Evolutionary conservation across 2,329 filamentous ascomycete species (phyloP), one percentile per base, ranked within the genome.

Genomic region (Byssothecium circinans): DNA sequence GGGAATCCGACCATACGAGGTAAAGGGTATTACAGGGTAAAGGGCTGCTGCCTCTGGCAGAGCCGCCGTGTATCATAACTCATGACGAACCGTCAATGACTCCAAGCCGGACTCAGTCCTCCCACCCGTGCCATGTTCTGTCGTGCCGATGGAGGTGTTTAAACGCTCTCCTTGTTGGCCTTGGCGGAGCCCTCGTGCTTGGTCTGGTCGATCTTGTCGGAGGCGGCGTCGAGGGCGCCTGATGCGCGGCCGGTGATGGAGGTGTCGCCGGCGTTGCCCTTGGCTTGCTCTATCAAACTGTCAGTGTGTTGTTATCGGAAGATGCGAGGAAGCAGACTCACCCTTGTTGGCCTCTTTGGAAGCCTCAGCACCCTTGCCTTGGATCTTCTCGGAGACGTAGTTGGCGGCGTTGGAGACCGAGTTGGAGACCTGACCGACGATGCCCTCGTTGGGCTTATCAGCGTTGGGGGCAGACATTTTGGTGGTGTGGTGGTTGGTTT

Each of bases 341-440:
- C 39, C 60, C 81, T 87, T 86, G 81, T 87, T 87, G 75, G 76
- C 75, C 75, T 86, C 83, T 81, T 87, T 87, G 74, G 78, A 81
- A 52, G 80, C 74, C 57, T 79, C 77, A 52, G 75, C 74, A 54
- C 76, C 67, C 52, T 75, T 75, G 68, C 84, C 75, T 76, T 85
- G 78, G 67, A 83, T 72, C 63, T 76, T 74, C 78, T 86, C 85
- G 58, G 81, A 73, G 74, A 86, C 82, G 81, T 86, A 86, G 80
- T 85, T 86, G 75, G 75, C 82, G 65, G 79, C 80, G 74, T 85
- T 81, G 77, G 71, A 63, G 55, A 68, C 56, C 39, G 65, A 65
- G 68, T 72, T 72, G 67, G 57, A 52, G 58, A 62, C 56, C 64
- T 71, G 67, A 61, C 70, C 71, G 63, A 74, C 61, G 62, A 74